These are phyloP conservation scores for Sporothrix euskadiensis DNA, from an alignment of 2,329 filamentous ascomycete species.

Conservation along the genomic window DNA sequence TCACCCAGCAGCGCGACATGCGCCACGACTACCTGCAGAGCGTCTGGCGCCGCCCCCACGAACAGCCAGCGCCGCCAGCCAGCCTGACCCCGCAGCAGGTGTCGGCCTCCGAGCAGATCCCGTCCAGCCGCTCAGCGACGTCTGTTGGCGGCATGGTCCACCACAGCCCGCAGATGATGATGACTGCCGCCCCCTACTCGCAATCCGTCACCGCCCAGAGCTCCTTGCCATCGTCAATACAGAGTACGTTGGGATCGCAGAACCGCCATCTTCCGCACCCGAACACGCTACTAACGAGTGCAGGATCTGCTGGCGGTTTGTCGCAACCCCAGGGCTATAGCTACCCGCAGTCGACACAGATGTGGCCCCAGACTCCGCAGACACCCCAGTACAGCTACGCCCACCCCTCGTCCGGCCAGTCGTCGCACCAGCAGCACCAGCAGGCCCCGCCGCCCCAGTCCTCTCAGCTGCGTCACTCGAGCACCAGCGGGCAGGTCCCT, in stretches of 20 bases:
- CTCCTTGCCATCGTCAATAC: conserved; percentile 66
- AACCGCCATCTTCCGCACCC: conserved; percentile 58
- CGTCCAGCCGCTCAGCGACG: conserved; percentile 52
- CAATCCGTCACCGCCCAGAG: conserved; percentile 71
- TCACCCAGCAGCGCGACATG: conserved; percentile 77
- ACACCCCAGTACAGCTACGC: conserved; percentile 45
- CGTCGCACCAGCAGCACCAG: conserved; percentile 19
- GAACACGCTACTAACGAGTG: conserved; percentile 58
- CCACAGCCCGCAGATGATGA: conserved; percentile 67
- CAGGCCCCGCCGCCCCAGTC: conserved; percentile 59
- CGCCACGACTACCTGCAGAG: conserved; percentile 77
- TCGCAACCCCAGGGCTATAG: conserved; percentile 60
- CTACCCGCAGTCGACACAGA: conserved; percentile 61
- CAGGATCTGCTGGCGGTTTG: conserved; percentile 55
- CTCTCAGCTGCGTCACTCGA: conserved; percentile 61
- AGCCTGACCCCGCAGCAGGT: conserved; percentile 53
- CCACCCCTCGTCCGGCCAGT: conserved; percentile 12
- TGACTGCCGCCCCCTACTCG: conserved; percentile 65
- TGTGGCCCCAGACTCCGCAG: conserved; percentile 69
- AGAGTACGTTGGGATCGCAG: conserved; percentile 54
- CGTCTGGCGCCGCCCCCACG: conserved; percentile 80
- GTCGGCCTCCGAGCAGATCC: conserved; percentile 46
- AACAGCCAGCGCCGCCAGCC: conserved; percentile 60
- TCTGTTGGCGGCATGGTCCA: conserved; percentile 51
- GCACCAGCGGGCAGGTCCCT: conserved; percentile 57